These are phyloP conservation scores for Monosporascus ibericus DNA, from an alignment of 2,329 filamentous ascomycete species.

Conservation along the genomic window DNA sequence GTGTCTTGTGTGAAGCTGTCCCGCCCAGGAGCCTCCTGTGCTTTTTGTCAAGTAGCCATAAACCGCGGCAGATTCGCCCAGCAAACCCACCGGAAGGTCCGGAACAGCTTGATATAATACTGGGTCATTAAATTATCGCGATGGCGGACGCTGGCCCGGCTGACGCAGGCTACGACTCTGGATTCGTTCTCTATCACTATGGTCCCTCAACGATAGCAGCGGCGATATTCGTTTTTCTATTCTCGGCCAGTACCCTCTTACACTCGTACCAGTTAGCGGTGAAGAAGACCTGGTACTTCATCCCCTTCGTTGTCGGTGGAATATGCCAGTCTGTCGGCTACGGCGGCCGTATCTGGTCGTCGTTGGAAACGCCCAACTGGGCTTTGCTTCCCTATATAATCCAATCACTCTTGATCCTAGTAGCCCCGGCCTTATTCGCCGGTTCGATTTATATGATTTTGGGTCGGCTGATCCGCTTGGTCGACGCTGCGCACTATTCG, in stretches of 20 bases:
- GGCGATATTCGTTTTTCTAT: constrained; percentile 33
- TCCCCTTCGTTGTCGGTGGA: constrained; percentile 45
- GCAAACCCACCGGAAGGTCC: too few species aligned
- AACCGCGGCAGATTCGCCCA: too few species aligned
- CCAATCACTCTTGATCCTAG: constrained; percentile 34
- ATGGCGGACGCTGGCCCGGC: too few species aligned
- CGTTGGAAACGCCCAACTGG: constrained; percentile 33
- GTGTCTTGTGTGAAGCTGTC: too few species aligned
- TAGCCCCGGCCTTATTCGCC: constrained; percentile 35
- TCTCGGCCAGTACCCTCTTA: constrained; percentile 28
- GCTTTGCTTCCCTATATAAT: constrained; percentile 31
- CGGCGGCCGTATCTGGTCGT: constrained; percentile 39
- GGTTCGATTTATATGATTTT: constrained; percentile 42
- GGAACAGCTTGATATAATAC: too few species aligned
- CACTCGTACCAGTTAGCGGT: constrained; percentile 33
- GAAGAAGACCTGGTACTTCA: constrained; percentile 42
- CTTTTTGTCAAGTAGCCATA: too few species aligned
- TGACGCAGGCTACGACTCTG: not conserved
- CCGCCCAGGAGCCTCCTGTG: too few species aligned
- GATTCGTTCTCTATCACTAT: constrained; percentile 35
- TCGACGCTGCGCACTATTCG: constrained; percentile 34
- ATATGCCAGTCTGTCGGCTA: constrained; percentile 47
- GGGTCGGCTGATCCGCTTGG: constrained; percentile 30
- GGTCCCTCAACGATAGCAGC: constrained; percentile 36
- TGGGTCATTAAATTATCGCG: too few species aligned